These are phyloP conservation scores for Euphorbia pulcherrima DNA, from an alignment of 345 rosid species.

Conservation along the genomic window DNA sequence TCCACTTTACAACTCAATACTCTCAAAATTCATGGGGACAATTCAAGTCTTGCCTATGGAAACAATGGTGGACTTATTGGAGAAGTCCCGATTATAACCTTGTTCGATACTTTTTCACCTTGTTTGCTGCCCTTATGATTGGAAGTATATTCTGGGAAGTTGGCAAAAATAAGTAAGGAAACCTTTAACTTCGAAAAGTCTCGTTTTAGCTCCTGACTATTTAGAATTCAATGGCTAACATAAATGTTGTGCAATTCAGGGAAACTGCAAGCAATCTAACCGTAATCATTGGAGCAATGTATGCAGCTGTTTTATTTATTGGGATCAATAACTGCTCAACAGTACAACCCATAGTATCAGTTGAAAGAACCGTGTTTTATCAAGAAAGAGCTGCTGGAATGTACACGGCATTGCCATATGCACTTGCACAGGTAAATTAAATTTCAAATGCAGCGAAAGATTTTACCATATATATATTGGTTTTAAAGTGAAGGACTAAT, in stretches of 20 bases:
- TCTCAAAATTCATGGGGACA: slow-evolving; percentile 37
- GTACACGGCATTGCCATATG: slow-evolving; percentile 45
- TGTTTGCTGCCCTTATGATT: slow-evolving; percentile 27
- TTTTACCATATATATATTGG: neutral
- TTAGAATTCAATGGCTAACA: neutral
- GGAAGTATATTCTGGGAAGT: slow-evolving; percentile 40
- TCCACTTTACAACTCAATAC: slow-evolving; percentile 27
- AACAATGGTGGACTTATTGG: slow-evolving; percentile 44
- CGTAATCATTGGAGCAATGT: slow-evolving; percentile 73
- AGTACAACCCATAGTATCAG: slow-evolving; percentile 56
- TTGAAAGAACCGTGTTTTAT: slow-evolving; percentile 70
- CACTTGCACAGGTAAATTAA: slow-evolving; percentile 40
- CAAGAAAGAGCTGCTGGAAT: slow-evolving; percentile 68
- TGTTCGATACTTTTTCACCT: slow-evolving; percentile 30
- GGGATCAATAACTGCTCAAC: slow-evolving; percentile 68
- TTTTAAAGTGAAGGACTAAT: slow-evolving; percentile 21
- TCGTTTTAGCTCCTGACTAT: too few relatives aligned
- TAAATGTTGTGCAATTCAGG: slow-evolving; percentile 28
- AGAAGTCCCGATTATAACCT: slow-evolving; percentile 46
- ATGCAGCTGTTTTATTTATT: slow-evolving; percentile 48
- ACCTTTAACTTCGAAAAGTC: too few relatives aligned
- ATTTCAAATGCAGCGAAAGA: neutral
- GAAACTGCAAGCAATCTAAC: slow-evolving; percentile 39
- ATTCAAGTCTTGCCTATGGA: slow-evolving; percentile 44
- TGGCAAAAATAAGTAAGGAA: slow-evolving; percentile 28